Base-by-base conservation (phyloP, 306 rosid genomes). In the Malus sieversii region DNA sequence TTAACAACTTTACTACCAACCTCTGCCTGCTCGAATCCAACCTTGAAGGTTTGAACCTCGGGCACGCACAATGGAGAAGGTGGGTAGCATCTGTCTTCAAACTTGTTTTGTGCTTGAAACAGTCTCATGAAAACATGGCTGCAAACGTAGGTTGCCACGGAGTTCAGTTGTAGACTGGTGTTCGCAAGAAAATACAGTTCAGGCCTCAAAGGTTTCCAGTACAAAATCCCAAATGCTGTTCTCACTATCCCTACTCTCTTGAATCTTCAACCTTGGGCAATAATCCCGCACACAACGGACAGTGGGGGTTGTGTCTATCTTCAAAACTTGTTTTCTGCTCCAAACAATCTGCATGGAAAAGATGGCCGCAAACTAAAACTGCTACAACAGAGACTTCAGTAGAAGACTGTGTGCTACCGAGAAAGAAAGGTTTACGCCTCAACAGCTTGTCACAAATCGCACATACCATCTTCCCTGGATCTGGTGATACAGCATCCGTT, bases 301-400 rank as follows among this genome's bases (percentile, higher is more conserved):
- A 96, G 4, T 89, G 67, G 0, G 99, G 99, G 59, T 96, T 92
- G 0, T 86, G 88, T 58, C 75, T 80, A 73, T 90, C 92, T 77
- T 89, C 91, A 12, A 65, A 40, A 46, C 73, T 62, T 20, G 93
- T 90, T 79, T 77, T 82, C 77, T 83, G 86, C 83, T 96, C 99
- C 80, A 96, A 87, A 81, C 99, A 96, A 25, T 89, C 97, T 1
- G 92, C 90, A 70, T 96, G 99, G 81, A 84, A 96, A 78, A 83
- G 84, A 74, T 96, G 99, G 68, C 98, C 98, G 10, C 99, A 96
- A 30, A 82, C 92, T 78, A 96, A 82, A 62, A 92, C 92, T 23
- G 97, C 97, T 78, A 88, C 98, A 20, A 82, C 88, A 12, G 91
- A 86, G 38, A 84, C 92, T 70, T 92, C 96, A 6, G 73, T 64